phyloP scores from a whole-genome alignment of 2,329 filamentous ascomycete species.

The Clarireedia sp. region DNA sequence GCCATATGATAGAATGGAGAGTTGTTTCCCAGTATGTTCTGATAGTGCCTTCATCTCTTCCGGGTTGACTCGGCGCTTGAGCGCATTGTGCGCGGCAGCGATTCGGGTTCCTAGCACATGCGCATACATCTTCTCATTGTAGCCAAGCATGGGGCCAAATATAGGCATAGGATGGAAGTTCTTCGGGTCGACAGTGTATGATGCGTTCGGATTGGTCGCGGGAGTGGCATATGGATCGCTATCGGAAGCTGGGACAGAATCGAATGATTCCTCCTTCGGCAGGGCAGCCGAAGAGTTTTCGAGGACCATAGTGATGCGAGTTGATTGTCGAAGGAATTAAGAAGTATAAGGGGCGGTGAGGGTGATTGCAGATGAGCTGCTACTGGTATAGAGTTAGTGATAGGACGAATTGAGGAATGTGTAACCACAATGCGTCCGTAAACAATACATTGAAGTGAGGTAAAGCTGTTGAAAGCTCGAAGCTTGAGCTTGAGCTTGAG shows the following conservation, averaged over 20 bases:
- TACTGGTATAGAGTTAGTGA: not conserved
- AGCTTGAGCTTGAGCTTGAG: not conserved
- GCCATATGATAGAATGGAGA: constrained; percentile 24
- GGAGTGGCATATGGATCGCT: constrained; percentile 21
- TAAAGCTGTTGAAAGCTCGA: not conserved
- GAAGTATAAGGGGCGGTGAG: constrained; percentile 10
- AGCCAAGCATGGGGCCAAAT: constrained; percentile 20
- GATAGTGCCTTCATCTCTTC: constrained; percentile 25
- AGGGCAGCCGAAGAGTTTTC: constrained; percentile 16
- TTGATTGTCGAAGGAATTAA: not conserved
- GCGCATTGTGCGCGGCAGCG: constrained; percentile 7
- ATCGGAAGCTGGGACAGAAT: constrained; percentile 22
- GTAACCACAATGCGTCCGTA: not conserved
- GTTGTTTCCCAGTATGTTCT: constrained; percentile 23
- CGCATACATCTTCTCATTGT: constrained; percentile 3
- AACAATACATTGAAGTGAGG: no score
- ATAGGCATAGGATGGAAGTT: constrained; percentile 23
- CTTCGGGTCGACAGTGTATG: constrained; percentile 7
- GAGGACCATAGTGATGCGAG: constrained; percentile 20
- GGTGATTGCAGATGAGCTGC: not conserved
- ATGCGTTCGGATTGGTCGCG: not conserved
- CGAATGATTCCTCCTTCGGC: constrained; percentile 13
- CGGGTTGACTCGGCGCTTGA: constrained; percentile 16
- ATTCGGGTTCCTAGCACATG: not conserved
- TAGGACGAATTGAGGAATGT: not conserved